Conservation (phyloP, 139 green algal genomes). For the Zygnema circumcarinatum region DNA sequence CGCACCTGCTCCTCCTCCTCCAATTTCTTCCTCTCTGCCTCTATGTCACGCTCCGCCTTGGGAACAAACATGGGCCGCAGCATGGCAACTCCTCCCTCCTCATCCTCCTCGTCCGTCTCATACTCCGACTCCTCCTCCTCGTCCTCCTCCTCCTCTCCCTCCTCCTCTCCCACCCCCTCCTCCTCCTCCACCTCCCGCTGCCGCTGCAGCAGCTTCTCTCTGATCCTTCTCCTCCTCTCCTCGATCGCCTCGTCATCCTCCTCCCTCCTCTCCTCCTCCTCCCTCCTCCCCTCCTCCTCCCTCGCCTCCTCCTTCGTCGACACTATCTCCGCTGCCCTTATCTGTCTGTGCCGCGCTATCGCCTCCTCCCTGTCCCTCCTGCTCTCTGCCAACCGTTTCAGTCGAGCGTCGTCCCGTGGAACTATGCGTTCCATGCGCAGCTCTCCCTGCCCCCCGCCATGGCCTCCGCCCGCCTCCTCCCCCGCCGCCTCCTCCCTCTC, state of each 20-base stretch:
- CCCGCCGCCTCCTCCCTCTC: neutral
- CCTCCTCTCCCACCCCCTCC: constrained; percentile 35
- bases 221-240: constrained; percentile 19
- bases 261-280: constrained; percentile 58
- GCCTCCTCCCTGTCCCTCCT: constrained; percentile 50
- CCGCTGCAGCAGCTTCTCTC: constrained; percentile 29
- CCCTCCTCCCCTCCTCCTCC: constrained; percentile 43
- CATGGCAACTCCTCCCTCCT: constrained; percentile 57
- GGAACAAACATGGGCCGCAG: constrained; percentile 55
- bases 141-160: constrained; percentile 59
- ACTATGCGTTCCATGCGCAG: too few species aligned
- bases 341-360: constrained; percentile 38
- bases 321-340: constrained; percentile 53
- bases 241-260: constrained; percentile 57
- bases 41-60: constrained; percentile 68
- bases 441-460: neutral
- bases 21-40: constrained; percentile 68
- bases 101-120: constrained; percentile 67
- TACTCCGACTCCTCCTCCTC: constrained; percentile 41
- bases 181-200: constrained; percentile 7
- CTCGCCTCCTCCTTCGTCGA: constrained; percentile 35
- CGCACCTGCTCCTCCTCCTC: constrained; percentile 67
- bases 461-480: neutral
- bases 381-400: constrained; percentile 35
- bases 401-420: constrained; percentile 7